Conservation (phyloP, 2,329 filamentous ascomycete genomes). For the Phyllosticta ampelicida region DNA sequence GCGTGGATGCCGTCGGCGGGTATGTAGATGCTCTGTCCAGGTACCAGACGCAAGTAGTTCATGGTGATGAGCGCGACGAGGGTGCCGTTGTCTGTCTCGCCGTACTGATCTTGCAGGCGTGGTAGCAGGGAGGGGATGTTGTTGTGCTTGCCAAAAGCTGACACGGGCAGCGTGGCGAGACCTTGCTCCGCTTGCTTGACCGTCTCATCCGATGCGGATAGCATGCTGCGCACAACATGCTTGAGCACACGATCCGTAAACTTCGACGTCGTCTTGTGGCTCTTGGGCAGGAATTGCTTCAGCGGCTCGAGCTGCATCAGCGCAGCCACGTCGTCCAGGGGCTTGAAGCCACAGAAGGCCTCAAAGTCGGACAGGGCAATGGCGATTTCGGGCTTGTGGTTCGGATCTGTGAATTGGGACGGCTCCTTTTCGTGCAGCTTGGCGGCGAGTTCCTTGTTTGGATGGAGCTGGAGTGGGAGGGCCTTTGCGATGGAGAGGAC, state of each 20-base stretch:
- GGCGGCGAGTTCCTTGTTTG: conserved; percentile 55
- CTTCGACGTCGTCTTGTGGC: conserved; percentile 36
- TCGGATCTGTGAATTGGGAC: conserved; percentile 56
- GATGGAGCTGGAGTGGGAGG: conserved; percentile 64
- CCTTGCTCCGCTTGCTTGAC: conserved; percentile 44
- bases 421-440: conserved; percentile 55
- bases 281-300: conserved; percentile 42
- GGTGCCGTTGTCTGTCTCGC: conserved; percentile 51
- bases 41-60: conserved; percentile 58
- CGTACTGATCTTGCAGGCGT: conserved; percentile 54
- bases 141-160: conserved; percentile 59
- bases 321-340: conserved; percentile 46
- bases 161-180: conserved; percentile 62
- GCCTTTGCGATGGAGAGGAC: conserved; percentile 67
- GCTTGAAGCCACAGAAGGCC: conserved; percentile 66
- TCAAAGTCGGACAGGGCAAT: conserved; percentile 62
- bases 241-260: conserved; percentile 51
- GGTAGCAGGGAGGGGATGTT: conserved; percentile 57
- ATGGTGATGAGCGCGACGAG: conserved; percentile 61
- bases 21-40: conserved; percentile 59
- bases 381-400: conserved; percentile 74
- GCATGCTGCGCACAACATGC: conserved; percentile 41
- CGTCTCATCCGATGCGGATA: conserved; percentile 42
- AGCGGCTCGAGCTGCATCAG: conserved; percentile 55
- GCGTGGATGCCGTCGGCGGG: conserved; percentile 66